A percentile compares a stretch with the other conserved stretches of the same genome.
Conservation (phyloP, 768 basidiomycete species). For the Panus rudis region DNA sequence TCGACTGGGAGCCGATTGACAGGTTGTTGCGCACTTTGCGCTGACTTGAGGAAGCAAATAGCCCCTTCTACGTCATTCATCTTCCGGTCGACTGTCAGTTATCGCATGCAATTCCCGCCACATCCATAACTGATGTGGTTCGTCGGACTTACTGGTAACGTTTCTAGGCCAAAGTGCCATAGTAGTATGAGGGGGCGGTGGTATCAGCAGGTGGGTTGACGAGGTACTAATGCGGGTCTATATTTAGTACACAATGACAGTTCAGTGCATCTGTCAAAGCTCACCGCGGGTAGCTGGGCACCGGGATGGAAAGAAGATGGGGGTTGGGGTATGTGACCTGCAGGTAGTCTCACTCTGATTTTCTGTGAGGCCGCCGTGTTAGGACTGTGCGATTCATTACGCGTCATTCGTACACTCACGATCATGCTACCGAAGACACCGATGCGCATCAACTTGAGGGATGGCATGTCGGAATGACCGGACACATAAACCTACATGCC, state of each 20-base stretch:
- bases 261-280: slow-evolving; percentile 5
- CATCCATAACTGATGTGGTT: too few species aligned
- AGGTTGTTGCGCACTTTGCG: too few species aligned
- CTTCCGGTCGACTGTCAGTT: too few species aligned
- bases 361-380: too few species aligned
- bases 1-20: too few species aligned
- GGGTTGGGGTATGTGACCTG: too few species aligned
- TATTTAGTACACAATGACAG: not conserved
- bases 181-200: slow-evolving; percentile 20
- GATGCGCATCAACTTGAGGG: slow-evolving; percentile 37
- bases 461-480: slow-evolving; percentile 23
- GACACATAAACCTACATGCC: slow-evolving; percentile 40
- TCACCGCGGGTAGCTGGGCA: slow-evolving; percentile 37
- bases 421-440: slow-evolving; percentile 30
- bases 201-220: slow-evolving; percentile 33
- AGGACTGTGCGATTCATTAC: not conserved
- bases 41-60: too few species aligned
- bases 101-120: too few species aligned
- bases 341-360: too few species aligned
- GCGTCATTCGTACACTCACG: slow-evolving; percentile 21
- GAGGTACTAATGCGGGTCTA: slow-evolving; percentile 21
- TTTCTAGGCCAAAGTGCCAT: too few species aligned
- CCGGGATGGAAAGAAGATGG: slow-evolving; percentile 35
- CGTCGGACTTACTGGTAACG: too few species aligned
- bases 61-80: too few species aligned